Base-by-base conservation (phyloP, 176 grass and related monocot species). In the Raddia guianensis region DNA sequence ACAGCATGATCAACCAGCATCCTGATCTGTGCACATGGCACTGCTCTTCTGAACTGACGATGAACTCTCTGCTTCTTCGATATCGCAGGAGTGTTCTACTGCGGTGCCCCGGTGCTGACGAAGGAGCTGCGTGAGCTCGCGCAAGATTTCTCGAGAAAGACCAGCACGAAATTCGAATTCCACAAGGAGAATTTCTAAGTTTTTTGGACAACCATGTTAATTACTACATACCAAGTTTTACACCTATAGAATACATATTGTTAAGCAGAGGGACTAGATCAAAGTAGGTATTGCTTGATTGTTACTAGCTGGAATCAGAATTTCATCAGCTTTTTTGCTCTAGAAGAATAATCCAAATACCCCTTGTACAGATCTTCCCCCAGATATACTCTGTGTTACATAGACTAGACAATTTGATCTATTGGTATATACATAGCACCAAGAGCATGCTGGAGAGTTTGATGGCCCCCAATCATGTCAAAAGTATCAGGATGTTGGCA, bases 141-240 rank as follows among this genome's bases (percentile, higher is more conserved):
- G 5, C 75, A 91, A 4, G 91, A 97, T 75, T 97, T 94, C 78
- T 94, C 94, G 0, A 83, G 89, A 54, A 91, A 86, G 70, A 97
- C 94, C 45, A 86, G 18, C 70, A 97, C 94, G 10, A 97, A 85
- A 73, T 97, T 97, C 63, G 89, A 94, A 20, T 97, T 97, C 82
- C 89, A 97, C 83, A 97, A 97, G 82, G 94, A 97, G 79, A 97
- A 97, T 71, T 97, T 97, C 74, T 97, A 74, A 77, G 59, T 83
- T 87, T 58, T 58, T 66, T n/a, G 18, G 58, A 72, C 45, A 50
- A 35, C 40, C 19, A 0, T 80, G 66, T 68, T 75, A 63, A 76
- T 57, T 74, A 63, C 72, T 89, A 86, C 79, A 89, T 79, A 80
- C 44, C 13, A 13, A 63, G 56, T 54, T 74, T 34, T 73, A 60